phyloP scores from a whole-genome alignment of 2,329 filamentous ascomycete species.

The Rosellinia necatrix region DNA sequence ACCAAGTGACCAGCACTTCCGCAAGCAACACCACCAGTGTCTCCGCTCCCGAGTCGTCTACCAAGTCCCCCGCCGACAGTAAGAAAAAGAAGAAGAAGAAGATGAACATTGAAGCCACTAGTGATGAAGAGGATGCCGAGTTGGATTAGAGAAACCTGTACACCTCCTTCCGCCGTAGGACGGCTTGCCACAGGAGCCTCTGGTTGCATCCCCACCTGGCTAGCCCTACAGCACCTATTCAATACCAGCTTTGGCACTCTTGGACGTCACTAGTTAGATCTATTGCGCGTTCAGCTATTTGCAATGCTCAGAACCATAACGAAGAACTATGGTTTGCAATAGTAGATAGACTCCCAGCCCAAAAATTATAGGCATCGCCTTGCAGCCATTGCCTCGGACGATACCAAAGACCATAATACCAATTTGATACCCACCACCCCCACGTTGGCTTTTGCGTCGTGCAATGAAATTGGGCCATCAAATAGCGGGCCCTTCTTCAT shows the following conservation, averaged over 20 bases:
- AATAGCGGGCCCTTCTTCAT: too few relatives aligned
- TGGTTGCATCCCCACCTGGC: too few relatives aligned
- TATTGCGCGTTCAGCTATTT: constrained; percentile 4
- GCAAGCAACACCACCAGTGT: constrained; percentile 38
- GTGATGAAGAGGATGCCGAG: constrained; percentile 61
- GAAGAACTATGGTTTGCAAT: neutral
- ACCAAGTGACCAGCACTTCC: constrained; percentile 43
- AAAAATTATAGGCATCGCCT: neutral
- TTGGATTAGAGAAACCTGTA: constrained; percentile 22
- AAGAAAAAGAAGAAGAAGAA: constrained; percentile 49
- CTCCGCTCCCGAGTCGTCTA: constrained; percentile 32
- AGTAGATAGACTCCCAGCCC: neutral
- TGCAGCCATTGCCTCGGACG: neutral
- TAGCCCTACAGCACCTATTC: constrained; percentile 1
- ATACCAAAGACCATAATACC: constrained; percentile 11
- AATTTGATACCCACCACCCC: constrained; percentile 28
- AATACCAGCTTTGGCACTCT: constrained; percentile 2
- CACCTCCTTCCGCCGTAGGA: neutral
- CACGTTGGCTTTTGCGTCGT: too few relatives aligned
- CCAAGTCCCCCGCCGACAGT: constrained; percentile 34
- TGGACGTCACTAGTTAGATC: constrained; percentile 1
- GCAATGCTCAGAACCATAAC: neutral
- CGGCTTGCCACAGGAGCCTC: neutral
- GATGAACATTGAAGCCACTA: constrained; percentile 67
- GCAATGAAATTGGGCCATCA: too few relatives aligned